Evolutionary conservation across 257 asterid species (phyloP), one percentile per base, ranked within the genome.

Genomic region (Primulina eburnea): DNA sequence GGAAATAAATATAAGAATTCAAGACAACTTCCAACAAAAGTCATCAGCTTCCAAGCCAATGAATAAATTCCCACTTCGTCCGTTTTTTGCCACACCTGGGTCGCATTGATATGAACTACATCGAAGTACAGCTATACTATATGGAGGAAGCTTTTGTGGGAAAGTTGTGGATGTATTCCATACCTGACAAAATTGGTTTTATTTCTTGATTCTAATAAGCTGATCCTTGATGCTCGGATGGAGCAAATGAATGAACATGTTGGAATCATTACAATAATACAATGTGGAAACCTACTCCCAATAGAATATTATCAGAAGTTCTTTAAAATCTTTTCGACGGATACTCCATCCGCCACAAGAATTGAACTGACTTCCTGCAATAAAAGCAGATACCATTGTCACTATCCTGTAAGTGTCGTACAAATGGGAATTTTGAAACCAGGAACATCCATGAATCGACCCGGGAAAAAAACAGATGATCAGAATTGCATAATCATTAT

Each of bases 341-440:
- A 81, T 40, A 90, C 92, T 74, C 95, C 95, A 70, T 86, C 96
- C 12, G 88, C 83, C 58, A 87, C 84, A 70, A 93, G 97, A 76
- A 90, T 77, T 43, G 96, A 86, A 57, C 88, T 89, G 47, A 93
- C 88, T 76, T 93, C 97, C 97, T 93, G 94, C 80, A 77, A 79
- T 73, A 50, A 16, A 65, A 73, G 58, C 71, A 38, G 14, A 67
- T 26, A 61, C 33, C 40, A 57, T 43, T 17, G 57, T 50, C 34
- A 72, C 62, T 17, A 60, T 70, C 17, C 55, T 26, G 55, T 60
- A 50, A 4, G 62, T 62, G 59, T 43, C 10, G 9, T 57, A 1
- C 20, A 10, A 64, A 59, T 10, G 0, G 6, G 5, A 35, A 26
- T 30, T 50, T 73, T 56, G 35, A 52, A 61, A 20, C 60, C 4